Conservation (phyloP, 139 green algal genomes). For the Zygnema cylindricum region DNA sequence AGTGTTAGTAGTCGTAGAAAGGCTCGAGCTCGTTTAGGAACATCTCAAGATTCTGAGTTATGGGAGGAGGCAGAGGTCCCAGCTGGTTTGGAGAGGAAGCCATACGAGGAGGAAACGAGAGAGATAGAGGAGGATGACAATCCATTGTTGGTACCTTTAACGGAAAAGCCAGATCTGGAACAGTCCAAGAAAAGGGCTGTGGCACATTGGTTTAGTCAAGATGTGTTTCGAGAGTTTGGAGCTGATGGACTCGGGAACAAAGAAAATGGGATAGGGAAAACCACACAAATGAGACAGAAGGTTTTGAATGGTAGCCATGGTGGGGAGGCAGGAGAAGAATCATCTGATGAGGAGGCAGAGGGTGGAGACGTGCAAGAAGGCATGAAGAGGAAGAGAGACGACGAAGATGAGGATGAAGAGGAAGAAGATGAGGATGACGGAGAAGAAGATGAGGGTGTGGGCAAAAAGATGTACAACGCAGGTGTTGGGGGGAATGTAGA, state of each 20-base stretch:
- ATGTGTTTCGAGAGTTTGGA: conserved; percentile 60
- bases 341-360: not conserved
- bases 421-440: conserved; percentile 28
- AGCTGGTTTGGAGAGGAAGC: no score
- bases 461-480: not conserved
- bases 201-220: conserved; percentile 66
- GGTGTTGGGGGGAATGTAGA: conserved; percentile 23
- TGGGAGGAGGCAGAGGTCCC: conserved; percentile 1
- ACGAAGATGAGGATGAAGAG: conserved; percentile 2
- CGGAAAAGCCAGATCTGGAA: conserved; percentile 39
- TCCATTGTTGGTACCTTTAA: conserved; percentile 56
- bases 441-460: not conserved
- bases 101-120: conserved; percentile 46
- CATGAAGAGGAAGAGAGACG: not conserved
- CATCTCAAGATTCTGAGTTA: conserved; percentile 40
- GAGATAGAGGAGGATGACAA: conserved; percentile 61
- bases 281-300: conserved; percentile 11
- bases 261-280: not conserved
- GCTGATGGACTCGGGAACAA: not conserved
- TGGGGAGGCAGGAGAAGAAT: not conserved
- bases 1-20: conserved; percentile 31
- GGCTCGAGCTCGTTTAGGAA: conserved; percentile 29
- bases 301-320: not conserved
- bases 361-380: not conserved
- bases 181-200: conserved; percentile 24